Conservation (phyloP, 768 basidiomycete species). For the Podaxis sp. region DNA sequence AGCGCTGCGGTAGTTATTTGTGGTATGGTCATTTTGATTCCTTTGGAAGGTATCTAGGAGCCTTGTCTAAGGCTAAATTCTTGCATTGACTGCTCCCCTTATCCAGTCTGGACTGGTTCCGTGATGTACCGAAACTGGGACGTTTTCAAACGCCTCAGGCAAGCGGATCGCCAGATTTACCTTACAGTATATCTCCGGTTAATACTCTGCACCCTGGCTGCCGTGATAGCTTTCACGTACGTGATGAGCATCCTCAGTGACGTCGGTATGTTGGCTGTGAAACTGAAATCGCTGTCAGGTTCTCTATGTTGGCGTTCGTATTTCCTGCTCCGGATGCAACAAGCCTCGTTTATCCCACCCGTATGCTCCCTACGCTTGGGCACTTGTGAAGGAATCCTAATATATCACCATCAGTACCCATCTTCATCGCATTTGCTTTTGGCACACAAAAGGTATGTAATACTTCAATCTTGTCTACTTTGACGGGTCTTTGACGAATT, state of each 20-base stretch:
- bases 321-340: not conserved
- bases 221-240: constrained; percentile 6
- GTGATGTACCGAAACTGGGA: constrained; percentile 12
- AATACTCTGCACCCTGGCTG: not conserved
- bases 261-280: too few relatives aligned
- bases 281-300: not conserved
- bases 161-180: constrained; percentile 5
- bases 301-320: not conserved
- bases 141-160: not conserved
- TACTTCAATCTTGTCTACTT: not conserved
- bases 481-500: not conserved
- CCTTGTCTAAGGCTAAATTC: not conserved
- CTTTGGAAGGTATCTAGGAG: constrained; percentile 9
- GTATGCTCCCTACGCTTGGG: not conserved
- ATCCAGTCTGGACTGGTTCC: constrained; percentile 2
- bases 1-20: not conserved
- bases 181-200: constrained; percentile 6
- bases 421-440: constrained; percentile 11
- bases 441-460: constrained; percentile 10
- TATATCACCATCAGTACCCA: not conserved
- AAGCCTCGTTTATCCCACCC: not conserved
- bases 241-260: not conserved
- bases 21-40: not conserved
- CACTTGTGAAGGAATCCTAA: not conserved
- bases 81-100: not conserved